Percentiles rank a stretch among this genome's conserved stretches.
phyloP scores from a whole-genome alignment of 2,329 filamentous ascomycete species.

The Colletotrichum destructivum region DNA sequence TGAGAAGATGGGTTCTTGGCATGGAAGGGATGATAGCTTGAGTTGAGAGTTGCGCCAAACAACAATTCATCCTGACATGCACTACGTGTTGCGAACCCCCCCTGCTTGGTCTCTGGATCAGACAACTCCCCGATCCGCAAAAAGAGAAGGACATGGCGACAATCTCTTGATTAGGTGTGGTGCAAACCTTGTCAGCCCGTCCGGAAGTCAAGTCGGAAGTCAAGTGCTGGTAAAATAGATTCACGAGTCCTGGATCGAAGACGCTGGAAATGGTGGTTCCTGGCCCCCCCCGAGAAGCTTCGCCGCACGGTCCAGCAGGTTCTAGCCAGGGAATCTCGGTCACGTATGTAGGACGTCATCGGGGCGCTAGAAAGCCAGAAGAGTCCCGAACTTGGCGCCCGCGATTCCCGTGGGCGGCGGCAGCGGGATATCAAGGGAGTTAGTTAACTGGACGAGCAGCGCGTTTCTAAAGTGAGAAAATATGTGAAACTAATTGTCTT shows the following conservation, averaged over 20 bases:
- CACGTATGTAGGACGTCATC: slow-evolving; percentile 35
- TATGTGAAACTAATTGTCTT: neutral
- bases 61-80: too few relatives aligned
- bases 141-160: too few relatives aligned
- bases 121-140: too few relatives aligned
- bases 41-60: too few relatives aligned
- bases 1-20: too few relatives aligned
- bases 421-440: neutral
- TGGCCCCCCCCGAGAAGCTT: neutral
- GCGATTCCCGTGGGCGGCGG: neutral
- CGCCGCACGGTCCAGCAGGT: slow-evolving; percentile 11
- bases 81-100: too few relatives aligned
- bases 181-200: too few relatives aligned
- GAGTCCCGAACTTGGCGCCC: neutral
- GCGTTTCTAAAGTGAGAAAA: too few relatives aligned
- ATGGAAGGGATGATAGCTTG: too few relatives aligned
- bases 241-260: neutral
- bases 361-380: neutral
- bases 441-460: too few relatives aligned
- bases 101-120: too few relatives aligned
- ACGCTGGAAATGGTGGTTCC: neutral
- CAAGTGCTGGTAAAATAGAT: neutral
- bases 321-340: neutral
- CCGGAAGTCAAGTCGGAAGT: neutral
- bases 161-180: too few relatives aligned